A percentile compares a stretch with the other conserved stretches of the same genome.
Conservation (phyloP, 176 grass and related monocot genomes). For the Avena eriantha region DNA sequence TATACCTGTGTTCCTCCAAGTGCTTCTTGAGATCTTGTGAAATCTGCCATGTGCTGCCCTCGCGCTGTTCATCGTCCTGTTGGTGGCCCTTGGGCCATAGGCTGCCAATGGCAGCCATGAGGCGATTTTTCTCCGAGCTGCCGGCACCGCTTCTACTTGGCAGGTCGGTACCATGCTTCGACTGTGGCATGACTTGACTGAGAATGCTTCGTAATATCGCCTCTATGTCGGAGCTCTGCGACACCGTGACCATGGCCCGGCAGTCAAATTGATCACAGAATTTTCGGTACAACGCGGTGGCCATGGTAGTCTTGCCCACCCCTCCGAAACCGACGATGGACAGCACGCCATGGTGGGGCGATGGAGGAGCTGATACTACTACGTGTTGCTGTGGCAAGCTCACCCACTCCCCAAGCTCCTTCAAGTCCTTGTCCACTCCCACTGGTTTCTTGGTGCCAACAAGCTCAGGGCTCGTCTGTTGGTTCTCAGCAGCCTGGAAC, state of each 20-base stretch:
- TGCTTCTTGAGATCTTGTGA: not conserved
- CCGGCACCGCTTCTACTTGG: not conserved
- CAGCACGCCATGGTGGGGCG: not conserved
- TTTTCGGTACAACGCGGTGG: not conserved
- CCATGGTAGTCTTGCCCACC: not conserved
- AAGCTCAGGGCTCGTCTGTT: not conserved
- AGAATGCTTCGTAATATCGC: not conserved
- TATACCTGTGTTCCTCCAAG: not conserved
- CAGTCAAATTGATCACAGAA: not conserved
- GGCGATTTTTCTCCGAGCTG: not conserved
- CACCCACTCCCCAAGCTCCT: not conserved
- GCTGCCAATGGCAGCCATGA: not conserved
- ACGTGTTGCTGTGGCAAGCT: not conserved
- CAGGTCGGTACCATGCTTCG: not conserved
- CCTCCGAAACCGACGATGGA: not conserved
- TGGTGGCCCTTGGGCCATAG: not conserved
- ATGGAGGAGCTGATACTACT: not conserved
- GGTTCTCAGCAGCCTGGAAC: slow-evolving; percentile 5
- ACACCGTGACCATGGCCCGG: not conserved
- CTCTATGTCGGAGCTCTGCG: not conserved
- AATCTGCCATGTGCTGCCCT: not conserved
- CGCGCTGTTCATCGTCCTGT: not conserved
- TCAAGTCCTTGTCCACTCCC: not conserved
- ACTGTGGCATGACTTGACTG: not conserved
- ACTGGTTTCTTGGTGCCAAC: not conserved